Base-by-base conservation (phyloP, 1,139 yeast species). In the Blastobotrys malaysiensis region DNA sequence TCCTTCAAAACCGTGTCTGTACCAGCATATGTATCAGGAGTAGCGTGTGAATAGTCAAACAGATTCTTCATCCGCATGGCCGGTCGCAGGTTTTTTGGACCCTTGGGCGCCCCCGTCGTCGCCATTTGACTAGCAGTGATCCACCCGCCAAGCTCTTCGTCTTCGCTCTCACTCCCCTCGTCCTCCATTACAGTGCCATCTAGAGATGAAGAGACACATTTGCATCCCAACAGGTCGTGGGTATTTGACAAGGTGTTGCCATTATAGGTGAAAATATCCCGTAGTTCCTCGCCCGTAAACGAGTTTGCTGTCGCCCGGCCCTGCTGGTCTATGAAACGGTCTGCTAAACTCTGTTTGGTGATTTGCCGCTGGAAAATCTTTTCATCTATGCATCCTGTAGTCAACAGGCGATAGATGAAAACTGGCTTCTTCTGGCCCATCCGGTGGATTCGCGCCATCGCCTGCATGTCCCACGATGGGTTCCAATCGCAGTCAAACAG, bases 401-500 rank as follows among this genome's bases (percentile, higher is more conserved):
- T 58, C 13, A 75, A 56, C n/a, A 93, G 69, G 59, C 99, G 77
- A 66, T 93, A 95, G 26, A 93, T 84, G 65, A 74, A 86, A 9
- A 91, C 95, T 0, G 90, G 91, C 52, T 73, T 78, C 52, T 71
- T 78, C 67, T 93, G 99, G 0, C 99, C 99, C 68, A 93, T 97
- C 61, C 99, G 75, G 65, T 91, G 97, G 5, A 93, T 85, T 59
- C 99, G 73, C 0, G 97, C 96, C 96, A 93, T 89, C 0, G 98
- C 96, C 69, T 93, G 99, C 26, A 87, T 70, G 68, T 93, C 99
- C 11, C 87, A 79, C 0, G 97, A 82, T 0, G 99, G 99, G 61
- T 95, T 93, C 96, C 96, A 88, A 65, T 90, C 97, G 58, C 91
- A 87, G 65, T 90, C 98, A 64, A 87, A 87, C 21, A 93, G 71